phyloP scores from a whole-genome alignment of 1,284 basidiomycete genomes.

The Cryptococcus sp. region DNA sequence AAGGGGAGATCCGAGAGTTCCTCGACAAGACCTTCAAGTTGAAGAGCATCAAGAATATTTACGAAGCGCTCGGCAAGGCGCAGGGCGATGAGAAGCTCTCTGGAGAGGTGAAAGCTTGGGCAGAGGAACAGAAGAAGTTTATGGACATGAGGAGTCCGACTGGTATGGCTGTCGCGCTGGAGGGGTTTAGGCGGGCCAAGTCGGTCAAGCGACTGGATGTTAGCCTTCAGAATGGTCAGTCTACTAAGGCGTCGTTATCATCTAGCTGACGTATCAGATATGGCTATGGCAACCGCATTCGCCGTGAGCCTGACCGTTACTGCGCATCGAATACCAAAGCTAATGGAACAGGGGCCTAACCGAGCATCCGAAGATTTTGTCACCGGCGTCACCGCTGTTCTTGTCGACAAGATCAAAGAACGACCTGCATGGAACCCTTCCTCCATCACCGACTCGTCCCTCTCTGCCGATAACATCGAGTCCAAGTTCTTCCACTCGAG shows the following conservation, averaged over 20 bases:
- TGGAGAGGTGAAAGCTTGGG: constrained; percentile 63
- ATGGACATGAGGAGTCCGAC: constrained; percentile 76
- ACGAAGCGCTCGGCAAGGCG: constrained; percentile 55
- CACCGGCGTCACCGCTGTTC: constrained; percentile 68
- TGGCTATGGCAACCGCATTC: constrained; percentile 35
- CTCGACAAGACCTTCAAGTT: constrained; percentile 73
- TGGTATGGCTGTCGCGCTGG: constrained; percentile 77
- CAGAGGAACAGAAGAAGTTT: constrained; percentile 58
- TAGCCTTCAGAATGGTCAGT: constrained; percentile 72
- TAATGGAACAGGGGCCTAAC: constrained; percentile 21
- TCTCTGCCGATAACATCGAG: constrained; percentile 51
- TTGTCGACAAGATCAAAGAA: constrained; percentile 58
- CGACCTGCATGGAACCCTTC: constrained; percentile 51
- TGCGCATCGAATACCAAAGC: background rate
- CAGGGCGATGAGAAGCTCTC: constrained; percentile 43
- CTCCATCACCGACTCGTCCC: constrained; percentile 54
- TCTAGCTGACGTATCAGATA: constrained; percentile 15
- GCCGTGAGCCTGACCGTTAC: constrained; percentile 4
- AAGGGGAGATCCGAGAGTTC: constrained; percentile 61
- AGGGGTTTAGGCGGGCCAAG: constrained; percentile 66
- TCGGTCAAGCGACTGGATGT: constrained; percentile 56
- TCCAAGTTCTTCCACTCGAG: constrained; percentile 27
- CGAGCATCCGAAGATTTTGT: constrained; percentile 74
- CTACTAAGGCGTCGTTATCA: constrained; percentile 54
- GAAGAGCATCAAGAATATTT: constrained; percentile 63